Percentiles rank a stretch among this genome's conserved stretches.
Evolutionary conservation across 2,329 filamentous ascomycete species (phyloP).

Genomic region (Monosporascus sp.): DNA sequence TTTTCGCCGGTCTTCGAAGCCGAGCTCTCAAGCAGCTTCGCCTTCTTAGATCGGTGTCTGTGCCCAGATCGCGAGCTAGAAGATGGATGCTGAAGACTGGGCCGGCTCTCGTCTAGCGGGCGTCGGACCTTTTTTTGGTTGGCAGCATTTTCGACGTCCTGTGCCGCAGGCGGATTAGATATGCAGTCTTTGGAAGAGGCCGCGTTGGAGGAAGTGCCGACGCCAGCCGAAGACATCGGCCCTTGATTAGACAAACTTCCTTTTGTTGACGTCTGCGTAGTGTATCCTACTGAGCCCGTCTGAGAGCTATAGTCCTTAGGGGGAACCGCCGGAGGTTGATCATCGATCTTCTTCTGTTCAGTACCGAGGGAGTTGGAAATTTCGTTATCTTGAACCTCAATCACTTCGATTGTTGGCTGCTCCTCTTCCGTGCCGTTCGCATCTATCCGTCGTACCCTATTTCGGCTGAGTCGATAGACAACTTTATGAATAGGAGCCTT

Average conservation of each 20-base stretch:
- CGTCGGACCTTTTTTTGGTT: conserved; percentile 44
- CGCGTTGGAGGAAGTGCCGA: conserved; percentile 3
- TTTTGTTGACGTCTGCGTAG: conserved; percentile 1
- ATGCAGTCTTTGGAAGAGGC: conserved; percentile 15
- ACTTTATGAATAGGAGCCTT: conserved; percentile 43
- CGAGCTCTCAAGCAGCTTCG: conserved; percentile 19
- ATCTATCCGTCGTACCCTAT: conserved; percentile 39
- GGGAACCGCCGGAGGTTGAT: conserved; percentile 18
- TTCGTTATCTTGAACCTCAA: conserved; percentile 17
- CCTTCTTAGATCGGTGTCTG: conserved; percentile 24
- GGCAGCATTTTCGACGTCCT: conserved; percentile 30
- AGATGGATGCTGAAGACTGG: conserved; percentile 16
- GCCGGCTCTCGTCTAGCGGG: conserved; percentile 24
- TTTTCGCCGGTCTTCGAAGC: conserved; percentile 33
- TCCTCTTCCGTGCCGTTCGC: conserved; percentile 26
- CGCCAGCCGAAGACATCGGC: conserved; percentile 12
- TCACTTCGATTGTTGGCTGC: conserved; percentile 18
- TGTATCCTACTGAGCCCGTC: conserved; percentile 8
- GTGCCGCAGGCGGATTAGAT: conserved; percentile 14
- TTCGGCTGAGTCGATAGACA: conserved; percentile 55
- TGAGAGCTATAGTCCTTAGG: conserved; percentile 19
- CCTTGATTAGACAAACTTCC: conserved; percentile 4
- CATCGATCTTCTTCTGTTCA: neutral
- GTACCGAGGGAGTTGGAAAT: neutral
- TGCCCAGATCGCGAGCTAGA: conserved; percentile 16